Evolutionary conservation across 2,329 filamentous ascomycete species (phyloP), one percentile per base, ranked within the genome.

Genomic region (Purpureocillium takamizusanense): DNA sequence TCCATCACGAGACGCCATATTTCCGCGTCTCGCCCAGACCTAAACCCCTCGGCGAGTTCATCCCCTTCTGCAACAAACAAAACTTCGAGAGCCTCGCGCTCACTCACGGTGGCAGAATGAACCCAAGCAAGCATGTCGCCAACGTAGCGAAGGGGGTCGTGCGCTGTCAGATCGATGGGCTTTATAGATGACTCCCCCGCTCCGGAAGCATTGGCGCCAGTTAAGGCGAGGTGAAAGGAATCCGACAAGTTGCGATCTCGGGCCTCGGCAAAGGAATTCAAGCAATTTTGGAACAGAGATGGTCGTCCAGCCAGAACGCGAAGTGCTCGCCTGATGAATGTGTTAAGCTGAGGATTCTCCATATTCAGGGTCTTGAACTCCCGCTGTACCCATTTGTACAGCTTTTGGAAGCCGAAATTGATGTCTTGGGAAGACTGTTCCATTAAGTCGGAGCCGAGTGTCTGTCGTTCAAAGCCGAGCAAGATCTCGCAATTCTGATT

Each of bases 51-150:
- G 18, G 83, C 83, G 40, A 97, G 85, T 51, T 94, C 87, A 45
- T 92, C 85, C 2, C 86, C 89, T 45, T 95, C 89, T 0, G 84
- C 83, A 31, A 95, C 81, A 54, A 98, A 98, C 1, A 98, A 68
- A 2, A 87, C 79, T 57, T 97, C 90, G 6, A 98, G 70, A 0
- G 89, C 88, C 60, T 98, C 92, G 37, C 86, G 77, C 60, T 98
- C 92, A 25, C 90, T 94, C 1, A 98, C 92, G 0, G 90, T 83
- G 3, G 89, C 85, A 1, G 92, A 95, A 57, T 98, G 92, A 6
- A 84, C 80, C 92, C 92, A 98, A 5, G 92, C 92, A 12, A 98
- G 73, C 89, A 98, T 98, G 55, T 98, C 92, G 38, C 92, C 88
- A 3, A 94, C 80, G 57, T 97, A 97, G 15, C 92, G 79, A 18